Evolutionary conservation across 2,329 filamentous ascomycete species (phyloP), one percentile per base, ranked within the genome.

Genomic region (Dothistroma pini): DNA sequence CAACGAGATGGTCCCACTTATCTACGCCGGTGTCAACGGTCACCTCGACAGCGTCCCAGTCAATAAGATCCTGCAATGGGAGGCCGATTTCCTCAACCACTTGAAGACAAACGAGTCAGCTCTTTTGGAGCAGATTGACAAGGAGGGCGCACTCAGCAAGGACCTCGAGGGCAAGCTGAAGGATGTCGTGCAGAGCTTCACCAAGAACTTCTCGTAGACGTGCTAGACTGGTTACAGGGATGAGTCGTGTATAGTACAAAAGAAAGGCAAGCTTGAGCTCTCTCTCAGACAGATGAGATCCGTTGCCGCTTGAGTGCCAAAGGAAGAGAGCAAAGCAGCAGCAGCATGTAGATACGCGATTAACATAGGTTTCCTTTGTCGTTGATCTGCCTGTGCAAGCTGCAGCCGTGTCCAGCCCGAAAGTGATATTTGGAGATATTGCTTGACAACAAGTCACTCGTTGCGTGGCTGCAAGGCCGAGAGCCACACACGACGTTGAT

Each of bases 1-100:
- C 78, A 95, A 96, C 85, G 93, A 99, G 85, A 97, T 97, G 93
- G 95, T 99, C 84, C 95, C 95, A 72, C 88, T 99, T 72, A 97
- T 99, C 86, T 99, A 86, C 82, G 93, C 95, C 70, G 95, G 95
- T 96, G 91, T 99, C 83, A 97, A 97, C 83, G 95, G 95, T 84
- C 83, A 86, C 82, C 88, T 99, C 71, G 95, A 99, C 84, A 77
- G 68, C 72, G 85, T 99, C 70, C 95, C 95, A 68, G 95, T 97
- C 76, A 78, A 69, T 86, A 96, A 93, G 89, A 89, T 99, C 72
- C 87, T 95, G 68, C 79, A 86, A 79, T 99, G 93, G 92, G 95
- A 99, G 86, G 72, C 88, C 75, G 93, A 97, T 82, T 96, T 96
- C 89, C 84, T 97, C 66, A 82, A 89, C 70, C 90, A 97, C 85